These are phyloP conservation scores for Nothomitra cinnamomea DNA, from an alignment of 2,329 filamentous ascomycete genomes.

Conservation along the genomic window DNA sequence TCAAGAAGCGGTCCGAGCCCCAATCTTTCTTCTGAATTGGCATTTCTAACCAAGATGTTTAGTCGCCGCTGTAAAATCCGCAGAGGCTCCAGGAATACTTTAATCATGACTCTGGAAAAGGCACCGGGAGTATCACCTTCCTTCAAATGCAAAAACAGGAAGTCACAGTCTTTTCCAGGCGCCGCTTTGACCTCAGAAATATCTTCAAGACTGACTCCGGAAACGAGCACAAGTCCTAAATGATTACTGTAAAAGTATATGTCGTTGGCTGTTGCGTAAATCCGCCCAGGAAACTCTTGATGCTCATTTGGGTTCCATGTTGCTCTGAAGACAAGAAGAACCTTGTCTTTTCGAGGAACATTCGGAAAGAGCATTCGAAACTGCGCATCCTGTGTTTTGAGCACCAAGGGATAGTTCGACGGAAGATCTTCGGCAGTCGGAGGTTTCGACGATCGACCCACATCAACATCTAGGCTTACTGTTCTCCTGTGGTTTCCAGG, in stretches of 20 bases:
- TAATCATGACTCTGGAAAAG: constrained; percentile 65
- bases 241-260: constrained; percentile 97
- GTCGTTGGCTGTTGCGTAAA: constrained; percentile 73
- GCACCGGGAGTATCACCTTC: constrained; percentile 43
- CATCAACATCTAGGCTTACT: constrained; percentile 32
- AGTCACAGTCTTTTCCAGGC: constrained; percentile 81
- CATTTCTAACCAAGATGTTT: constrained; percentile 70
- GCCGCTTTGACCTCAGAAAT: constrained; percentile 83
- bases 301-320: constrained; percentile 68
- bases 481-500: constrained; percentile 33
- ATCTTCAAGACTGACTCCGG: constrained; percentile 53
- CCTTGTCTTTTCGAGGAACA: constrained; percentile 58
- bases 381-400: constrained; percentile 78
- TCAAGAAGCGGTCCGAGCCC: constrained; percentile 53
- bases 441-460: constrained; percentile 9
- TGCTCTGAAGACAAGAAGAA: constrained; percentile 82
- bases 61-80: constrained; percentile 66
- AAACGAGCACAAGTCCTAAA: constrained; percentile 75
- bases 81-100: constrained; percentile 81
- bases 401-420: constrained; percentile 59
- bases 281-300: constrained; percentile 64
- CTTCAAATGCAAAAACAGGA: constrained; percentile 69
- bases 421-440: constrained; percentile 42
- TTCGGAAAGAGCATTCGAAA: constrained; percentile 83
- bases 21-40: constrained; percentile 53